Base-by-base conservation (phyloP, 2,329 filamentous ascomycete genomes). In the Phoma herbarum region DNA sequence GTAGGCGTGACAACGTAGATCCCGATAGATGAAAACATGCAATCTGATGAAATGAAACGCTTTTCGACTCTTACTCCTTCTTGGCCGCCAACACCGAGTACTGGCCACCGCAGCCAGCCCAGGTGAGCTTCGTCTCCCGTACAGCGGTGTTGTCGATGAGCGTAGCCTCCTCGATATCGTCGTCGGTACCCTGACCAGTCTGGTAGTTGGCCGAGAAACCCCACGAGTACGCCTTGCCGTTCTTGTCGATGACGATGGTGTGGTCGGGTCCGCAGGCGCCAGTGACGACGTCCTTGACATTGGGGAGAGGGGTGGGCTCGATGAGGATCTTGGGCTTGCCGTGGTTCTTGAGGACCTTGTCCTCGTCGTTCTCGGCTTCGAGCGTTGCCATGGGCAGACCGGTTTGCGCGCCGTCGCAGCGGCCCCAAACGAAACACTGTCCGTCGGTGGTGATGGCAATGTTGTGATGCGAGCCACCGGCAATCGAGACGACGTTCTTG, bases 61-160 rank as follows among this genome's bases (percentile, higher is more conserved):
- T 9, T 56, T 46, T 33, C 35, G 16, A 9, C 29, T 18, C 35
- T 43, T 68, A 69, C 57, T 67, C 62, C 53, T 71, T 72, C 62
- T 70, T 67, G 47, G 67, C 71, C 35, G 83, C 82, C n/a, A 91
- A 68, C 23, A 91, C 78, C 1, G 88, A 90, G 76, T 87, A 97
- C 73, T 97, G 93, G 5, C 93, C 93, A 64, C 94, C 93, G n/a
- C 90, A 90, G 42, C 91, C 91, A n/a, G 90, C 91, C 78, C 85
- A 92, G 31, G 88, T 83, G 42, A 97, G 83, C 76, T 88, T 87
- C 78, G 90, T 88, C 41, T 86, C 91, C 28, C 88, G 85, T 26
- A 95, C 86, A 41, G 92, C 93, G 12, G 88, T 90, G 80, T 97
- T 97, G 71, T 96, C 90, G 55, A 97, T 91, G 47, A 89, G 71